Evolutionary conservation across 1,284 basidiomycete species (phyloP), one percentile per base, ranked within the genome.

Genomic region (Pseudozyma flocculosa): DNA sequence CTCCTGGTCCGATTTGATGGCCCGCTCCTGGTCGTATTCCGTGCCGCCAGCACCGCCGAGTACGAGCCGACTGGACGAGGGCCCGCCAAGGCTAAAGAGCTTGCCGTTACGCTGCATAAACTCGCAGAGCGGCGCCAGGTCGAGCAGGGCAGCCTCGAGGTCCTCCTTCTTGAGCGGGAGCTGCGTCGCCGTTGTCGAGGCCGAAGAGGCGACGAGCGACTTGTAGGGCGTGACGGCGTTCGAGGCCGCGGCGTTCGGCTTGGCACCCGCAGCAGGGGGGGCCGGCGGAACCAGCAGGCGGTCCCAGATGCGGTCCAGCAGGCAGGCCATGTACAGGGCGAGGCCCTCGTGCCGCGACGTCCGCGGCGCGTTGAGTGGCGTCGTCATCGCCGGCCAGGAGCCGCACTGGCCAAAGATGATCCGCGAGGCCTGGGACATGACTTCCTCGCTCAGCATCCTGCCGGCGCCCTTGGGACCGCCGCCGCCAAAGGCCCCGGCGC

Each of bases 221-320:
- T 58, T 59, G 42, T 65, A 65, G 0, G 54, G 22, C 2, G 51
- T 50, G 34, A 57, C 37, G 9, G 50, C 55, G 23, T 44, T 49
- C 39, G 45, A 51, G 15, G 59, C 32, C 2, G 44, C 15, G 0
- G 45, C 36, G 17, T 30, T 44, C 14, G 60, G 39, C 49, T 57
- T 60, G n/a, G 39, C 53, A 42, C 55, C 65, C 15, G 68, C 32
- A 23, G 58, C 54, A 13, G 55, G 36, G 14, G 61, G 61, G 41
- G 54, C 52, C 14, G 56, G 47, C 8, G 68, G 61, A 36, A 62
- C 62, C 41, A 75, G 54, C 69, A 87, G 89, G 48, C 84, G 82
- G 69, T 87, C 88, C 93, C 94, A 97, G 57, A 97, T 83, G 1
- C 90, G 88, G 37, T 91, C 82, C 17, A 96, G 80, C 23, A 94